Base-by-base conservation (phyloP, 2,329 filamentous ascomycete species). In the Cercospora sp. region DNA sequence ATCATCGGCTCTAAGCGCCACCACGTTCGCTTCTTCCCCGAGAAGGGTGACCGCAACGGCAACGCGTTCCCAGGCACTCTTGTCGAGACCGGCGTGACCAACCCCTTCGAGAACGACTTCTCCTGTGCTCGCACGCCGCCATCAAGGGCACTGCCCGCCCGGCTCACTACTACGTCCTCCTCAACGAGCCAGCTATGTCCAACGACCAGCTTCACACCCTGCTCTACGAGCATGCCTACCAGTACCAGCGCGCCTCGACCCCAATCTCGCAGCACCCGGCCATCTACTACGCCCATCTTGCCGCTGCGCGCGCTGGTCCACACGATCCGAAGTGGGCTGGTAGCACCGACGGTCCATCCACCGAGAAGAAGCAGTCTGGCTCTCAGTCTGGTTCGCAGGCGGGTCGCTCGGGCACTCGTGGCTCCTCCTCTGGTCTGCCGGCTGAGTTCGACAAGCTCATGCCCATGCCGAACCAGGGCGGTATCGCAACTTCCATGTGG, bases 111-210 rank as follows among this genome's bases (percentile, higher is more conserved):
- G 78, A 96, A 91, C 78, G 95, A 98, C 77, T 97, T 97, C 76
- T 94, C 73, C 80, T 91, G 10, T 87, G 85, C 75, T 85, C 89
- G 0, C 90, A 92, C 72, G 84, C 87, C 12, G 95, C 95, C 0
- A 93, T 99, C 72, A 95, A 99, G 80, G 95, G 95, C 26, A 99
- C 95, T 0, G 91, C 95, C 18, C 89, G 95, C 1, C 95, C 95
- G 0, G 93, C 96, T 0, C 78, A 80, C 75, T 99, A 99, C 79
- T 91, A 94, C 70, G 90, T 97, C 13, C 88, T 99, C 24, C 78
- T 91, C 58, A 95, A 99, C 77, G 93, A 98, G 78, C 87, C 90
- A 63, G 83, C 86, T 1, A 86, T 92, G 74, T 79, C 84, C 0
- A 84, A 90, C 0, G 88, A 91, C 51, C 85, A 90, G 2, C 83